Percentiles rank a stretch among this genome's conserved stretches.
Conservation (phyloP, 176 grass and related monocot species). For the Canna indica region DNA sequence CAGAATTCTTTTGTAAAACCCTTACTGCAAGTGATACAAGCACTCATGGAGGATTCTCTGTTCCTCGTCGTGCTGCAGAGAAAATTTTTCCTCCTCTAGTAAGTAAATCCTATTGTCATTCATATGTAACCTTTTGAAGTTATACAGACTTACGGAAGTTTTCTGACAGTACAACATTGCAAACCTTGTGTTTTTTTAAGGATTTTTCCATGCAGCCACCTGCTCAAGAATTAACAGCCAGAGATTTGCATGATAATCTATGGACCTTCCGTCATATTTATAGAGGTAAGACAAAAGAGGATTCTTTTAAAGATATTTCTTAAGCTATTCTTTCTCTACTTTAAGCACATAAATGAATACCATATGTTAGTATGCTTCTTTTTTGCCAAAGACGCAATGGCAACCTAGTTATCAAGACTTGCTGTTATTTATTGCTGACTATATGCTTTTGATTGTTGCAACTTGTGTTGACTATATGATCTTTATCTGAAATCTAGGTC, state of each 20-base stretch:
- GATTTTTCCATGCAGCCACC: constrained; percentile 68
- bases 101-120: constrained; percentile 12
- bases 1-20: constrained; percentile 80
- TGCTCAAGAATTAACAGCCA: constrained; percentile 59
- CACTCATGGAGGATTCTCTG: constrained; percentile 80
- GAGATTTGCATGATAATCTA: constrained; percentile 51
- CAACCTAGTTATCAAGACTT: neutral
- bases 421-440: neutral
- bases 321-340: neutral
- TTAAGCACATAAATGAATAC: neutral
- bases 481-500: constrained; percentile 38
- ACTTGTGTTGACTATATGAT: neutral
- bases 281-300: constrained; percentile 28
- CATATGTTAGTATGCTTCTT: neutral
- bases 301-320: neutral
- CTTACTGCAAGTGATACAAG: constrained; percentile 82
- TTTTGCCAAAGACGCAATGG: no score
- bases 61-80: constrained; percentile 63
- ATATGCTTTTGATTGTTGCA: neutral
- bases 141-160: neutral
- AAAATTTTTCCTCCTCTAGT: constrained; percentile 63
- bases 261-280: constrained; percentile 83
- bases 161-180: neutral
- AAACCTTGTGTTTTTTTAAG: constrained; percentile 21
- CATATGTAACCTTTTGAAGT: neutral